phyloP scores from a whole-genome alignment of 1,284 basidiomycete species.

The Apiotrichum akiyoshidainum region DNA sequence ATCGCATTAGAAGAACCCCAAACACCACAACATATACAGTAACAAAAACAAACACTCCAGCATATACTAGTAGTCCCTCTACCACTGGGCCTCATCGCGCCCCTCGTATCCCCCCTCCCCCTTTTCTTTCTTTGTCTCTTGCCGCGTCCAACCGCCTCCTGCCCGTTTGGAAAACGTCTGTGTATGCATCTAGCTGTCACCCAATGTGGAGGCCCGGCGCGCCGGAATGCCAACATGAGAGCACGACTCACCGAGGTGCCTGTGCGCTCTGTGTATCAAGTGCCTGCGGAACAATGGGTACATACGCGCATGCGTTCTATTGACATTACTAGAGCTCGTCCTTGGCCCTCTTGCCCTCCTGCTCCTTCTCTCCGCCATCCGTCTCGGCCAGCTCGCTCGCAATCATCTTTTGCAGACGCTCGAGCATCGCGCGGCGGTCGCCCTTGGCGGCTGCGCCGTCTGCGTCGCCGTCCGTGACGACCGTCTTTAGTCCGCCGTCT shows the following conservation, averaged over 20 bases:
- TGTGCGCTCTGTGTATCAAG: background rate
- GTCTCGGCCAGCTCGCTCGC: background rate
- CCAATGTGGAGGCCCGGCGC: background rate
- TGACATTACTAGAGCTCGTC: background rate
- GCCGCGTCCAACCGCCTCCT: slow-evolving; percentile 10
- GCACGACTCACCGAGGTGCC: background rate
- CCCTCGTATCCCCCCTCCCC: background rate
- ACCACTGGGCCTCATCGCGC: slow-evolving; percentile 2
- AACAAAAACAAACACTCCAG: slow-evolving; percentile 3
- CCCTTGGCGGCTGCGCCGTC: too few relatives aligned
- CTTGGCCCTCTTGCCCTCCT: background rate
- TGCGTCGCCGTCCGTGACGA: background rate
- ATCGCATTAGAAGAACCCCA: background rate
- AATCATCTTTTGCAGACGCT: background rate
- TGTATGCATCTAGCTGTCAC: slow-evolving; percentile 25
- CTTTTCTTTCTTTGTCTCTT: background rate
- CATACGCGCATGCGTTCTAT: background rate
- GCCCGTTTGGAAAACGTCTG: slow-evolving; percentile 8
- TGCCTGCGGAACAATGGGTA: background rate
- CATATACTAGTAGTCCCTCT: background rate
- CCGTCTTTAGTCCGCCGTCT: background rate
- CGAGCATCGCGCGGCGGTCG: background rate
- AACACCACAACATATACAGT: too few relatives aligned
- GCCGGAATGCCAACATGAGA: too few relatives aligned
- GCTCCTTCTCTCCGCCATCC: background rate